A percentile compares a stretch with the other conserved stretches of the same genome.
phyloP scores from a whole-genome alignment of 345 rosid genomes.

The Eucalyptus dawsonii region DNA sequence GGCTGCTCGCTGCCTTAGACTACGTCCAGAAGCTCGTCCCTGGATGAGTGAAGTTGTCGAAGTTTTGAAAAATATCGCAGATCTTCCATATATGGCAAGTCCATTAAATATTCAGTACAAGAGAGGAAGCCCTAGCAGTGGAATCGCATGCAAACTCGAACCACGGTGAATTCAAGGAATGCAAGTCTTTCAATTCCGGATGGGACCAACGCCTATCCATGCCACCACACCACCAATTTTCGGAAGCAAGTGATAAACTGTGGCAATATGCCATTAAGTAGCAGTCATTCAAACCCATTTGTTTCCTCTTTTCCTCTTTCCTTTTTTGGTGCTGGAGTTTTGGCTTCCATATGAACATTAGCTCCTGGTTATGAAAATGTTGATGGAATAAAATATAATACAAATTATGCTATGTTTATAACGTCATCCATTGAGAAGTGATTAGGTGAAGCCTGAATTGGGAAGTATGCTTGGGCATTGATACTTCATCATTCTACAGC shows the following conservation, averaged over 20 bases:
- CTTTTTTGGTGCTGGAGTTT: accelerated
- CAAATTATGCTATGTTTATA: accelerated
- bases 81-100: conserved; percentile 40
- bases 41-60: conserved; percentile 81
- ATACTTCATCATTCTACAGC: too few species aligned
- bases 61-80: conserved; percentile 44
- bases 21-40: conserved; percentile 75
- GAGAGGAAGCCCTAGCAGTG: accelerated
- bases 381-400: too few species aligned
- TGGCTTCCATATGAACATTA: accelerated
- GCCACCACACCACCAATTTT: not conserved
- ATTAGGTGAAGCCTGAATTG: accelerated
- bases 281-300: not conserved
- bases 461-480: too few species aligned
- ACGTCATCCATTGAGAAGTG: too few species aligned
- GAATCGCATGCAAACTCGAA: accelerated
- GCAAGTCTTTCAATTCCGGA: not conserved
- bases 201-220: not conserved
- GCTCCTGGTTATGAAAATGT: accelerated
- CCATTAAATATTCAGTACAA: not conserved
- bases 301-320: not conserved
- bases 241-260: too few species aligned
- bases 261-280: accelerated
- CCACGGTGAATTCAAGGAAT: not conserved
- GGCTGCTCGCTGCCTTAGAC: conserved; percentile 61